Evolutionary conservation across 1,139 yeast genomes (phyloP), one percentile per base, ranked within the genome.

Genomic region (Ogataea hybrid): DNA sequence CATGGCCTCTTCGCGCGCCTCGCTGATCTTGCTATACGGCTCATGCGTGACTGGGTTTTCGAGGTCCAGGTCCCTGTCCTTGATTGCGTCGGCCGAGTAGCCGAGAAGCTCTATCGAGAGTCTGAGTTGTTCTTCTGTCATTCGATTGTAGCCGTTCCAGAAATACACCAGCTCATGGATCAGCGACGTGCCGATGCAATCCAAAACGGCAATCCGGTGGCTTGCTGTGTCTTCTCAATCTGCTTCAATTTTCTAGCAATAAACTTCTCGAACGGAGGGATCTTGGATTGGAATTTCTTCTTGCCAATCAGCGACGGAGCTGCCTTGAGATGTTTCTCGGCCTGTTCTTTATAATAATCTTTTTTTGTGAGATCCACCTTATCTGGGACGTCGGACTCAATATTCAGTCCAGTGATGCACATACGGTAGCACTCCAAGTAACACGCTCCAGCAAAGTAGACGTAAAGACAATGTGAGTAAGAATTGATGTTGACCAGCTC

Each of bases 91-190:
- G 1, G 75, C 79, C 6, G 83, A 70, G 53, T 71, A 81, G 2
- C 76, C 76, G 43, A 90, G 65, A 49, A 82, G 60, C 42, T 70
- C 69, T 43, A 79, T 63, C 0, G 92, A 69, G 27, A 74, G 53
- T 39, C 75, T 69, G 46, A 90, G 70, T 39, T 81, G 75, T n/a
- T 69, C 70, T 33, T 67, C 63, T 0, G 85, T 75, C 97, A 90
- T 90, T 59, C 96, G 73, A 54, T 84, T 83, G 61, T 81, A 90
- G 0, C 96, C 96, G 59, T 88, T 89, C 94, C 96, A 90, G 62
- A 92, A 88, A 62, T 89, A 92, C 21, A 84, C 69, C 47, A 89
- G 68, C 63, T 92, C 97, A 57, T 86, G 95, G 37, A 85, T 75
- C 27, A 92, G 85, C 0, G 96, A 88, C 0, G 95, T 82, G 2